Evolutionary conservation across 352 stramenopile genomes (phyloP).

Genomic region (Phytophthora lateralis): DNA sequence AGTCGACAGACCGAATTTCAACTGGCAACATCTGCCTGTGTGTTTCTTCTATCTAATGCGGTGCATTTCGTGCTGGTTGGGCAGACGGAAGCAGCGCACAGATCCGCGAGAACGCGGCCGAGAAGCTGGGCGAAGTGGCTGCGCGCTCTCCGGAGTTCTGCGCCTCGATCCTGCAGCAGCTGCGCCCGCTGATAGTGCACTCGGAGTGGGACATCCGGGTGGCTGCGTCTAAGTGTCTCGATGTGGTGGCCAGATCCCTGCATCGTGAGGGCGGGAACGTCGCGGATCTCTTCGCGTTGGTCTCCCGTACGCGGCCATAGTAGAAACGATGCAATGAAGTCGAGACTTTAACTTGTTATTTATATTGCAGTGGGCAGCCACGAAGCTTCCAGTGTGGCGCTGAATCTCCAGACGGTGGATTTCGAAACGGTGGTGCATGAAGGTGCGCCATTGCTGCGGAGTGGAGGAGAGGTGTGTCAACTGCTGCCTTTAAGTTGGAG

Average conservation of each 20-base stretch:
- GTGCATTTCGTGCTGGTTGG: background rate
- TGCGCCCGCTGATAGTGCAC: slow-evolving; percentile 57
- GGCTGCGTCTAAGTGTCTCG: slow-evolving; percentile 66
- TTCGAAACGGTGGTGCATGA: slow-evolving; percentile 60
- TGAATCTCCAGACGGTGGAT: slow-evolving; percentile 66
- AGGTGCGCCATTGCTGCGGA: slow-evolving; percentile 71
- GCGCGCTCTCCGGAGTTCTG: slow-evolving; percentile 50
- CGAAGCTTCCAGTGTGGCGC: slow-evolving; percentile 38
- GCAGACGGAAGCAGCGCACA: slow-evolving; percentile 74
- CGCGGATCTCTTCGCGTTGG: slow-evolving; percentile 45
- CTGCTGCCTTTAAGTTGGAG: background rate
- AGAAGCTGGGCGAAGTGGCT: slow-evolving; percentile 72
- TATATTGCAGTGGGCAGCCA: slow-evolving; percentile 48
- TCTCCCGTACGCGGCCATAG: slow-evolving; percentile 47
- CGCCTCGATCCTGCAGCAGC: slow-evolving; percentile 60
- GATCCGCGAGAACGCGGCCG: slow-evolving; percentile 71
- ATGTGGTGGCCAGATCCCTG: slow-evolving; percentile 57
- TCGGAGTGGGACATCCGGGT: slow-evolving; percentile 76
- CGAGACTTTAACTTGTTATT: background rate
- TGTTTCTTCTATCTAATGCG: slow-evolving; percentile 13
- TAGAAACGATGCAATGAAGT: background rate
- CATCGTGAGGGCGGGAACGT: slow-evolving; percentile 32
- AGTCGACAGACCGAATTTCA: background rate
- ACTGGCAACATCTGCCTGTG: background rate
- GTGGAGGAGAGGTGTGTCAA: slow-evolving; percentile 66